Base-by-base conservation (phyloP, 1,284 basidiomycete species). In the Sphagnurus paluster region DNA sequence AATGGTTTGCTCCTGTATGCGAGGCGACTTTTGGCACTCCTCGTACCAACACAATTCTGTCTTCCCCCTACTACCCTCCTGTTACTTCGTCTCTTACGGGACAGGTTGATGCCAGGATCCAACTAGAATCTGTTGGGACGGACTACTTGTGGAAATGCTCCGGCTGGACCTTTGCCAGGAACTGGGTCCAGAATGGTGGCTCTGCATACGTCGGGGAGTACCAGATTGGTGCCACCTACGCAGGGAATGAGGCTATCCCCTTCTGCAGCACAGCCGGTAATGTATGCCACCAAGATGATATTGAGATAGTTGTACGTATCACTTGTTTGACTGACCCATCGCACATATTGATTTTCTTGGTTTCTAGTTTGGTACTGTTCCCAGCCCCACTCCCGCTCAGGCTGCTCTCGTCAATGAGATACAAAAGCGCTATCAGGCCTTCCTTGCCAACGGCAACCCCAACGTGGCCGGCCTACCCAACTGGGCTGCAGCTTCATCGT, bases 241-340 rank as follows among this genome's bases (percentile, higher is more conserved):
- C 82, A 2, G 73, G 71, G 39, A 91, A 90, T 62, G 68, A 68
- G 4, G 69, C 52, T 1, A 67, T 79, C 25, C 53, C 75, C 0
- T 79, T 74, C 57, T 89, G 87, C 66, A 72, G 70, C 6, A 58
- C 74, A 48, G 34, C 66, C 23, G 82, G 80, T 14, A 59, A 65
- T 16, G 81, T 87, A 25, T 88, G 86, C 62, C 86, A 89, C 60
- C 75, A 86, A 59, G 84, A 87, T 56, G 85, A 88, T 56, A 87
- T 88, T 44, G 67, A 81, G 68, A 83, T 88, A 59, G 76, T 87
- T 49, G 83, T 84, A 67, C 51, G 80, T 74, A 19, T 29, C 36
- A 33, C 20, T 35, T 29, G 3, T 39, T 24, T 26, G 42, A 32
- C 38, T 14, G 17, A 1, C 28, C 7, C 13, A 16, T 13, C 6